phyloP scores from a whole-genome alignment of 805 yeast species.

The Sungouiozyma intestinalis region DNA sequence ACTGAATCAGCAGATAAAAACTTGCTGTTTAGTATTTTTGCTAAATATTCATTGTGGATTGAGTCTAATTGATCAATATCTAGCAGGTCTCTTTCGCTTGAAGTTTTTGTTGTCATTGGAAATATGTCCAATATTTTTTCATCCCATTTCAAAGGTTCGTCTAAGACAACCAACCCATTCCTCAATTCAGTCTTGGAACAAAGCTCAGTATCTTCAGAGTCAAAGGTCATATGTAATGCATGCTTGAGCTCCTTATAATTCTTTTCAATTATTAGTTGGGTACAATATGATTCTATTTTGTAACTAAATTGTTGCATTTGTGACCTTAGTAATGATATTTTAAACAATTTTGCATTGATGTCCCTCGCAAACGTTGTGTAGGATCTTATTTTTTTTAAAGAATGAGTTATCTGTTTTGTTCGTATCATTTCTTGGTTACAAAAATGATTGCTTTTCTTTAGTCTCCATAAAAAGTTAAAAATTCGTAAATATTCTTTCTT shows the following conservation, averaged over 20 bases:
- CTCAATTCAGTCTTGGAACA: conserved; percentile 24
- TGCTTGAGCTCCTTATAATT: conserved; percentile 22
- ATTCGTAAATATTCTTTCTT: conserved; percentile 60
- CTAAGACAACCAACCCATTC: conserved; percentile 19
- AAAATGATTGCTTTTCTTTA: conserved; percentile 50
- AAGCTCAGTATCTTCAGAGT: neutral
- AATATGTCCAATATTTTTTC: conserved; percentile 20
- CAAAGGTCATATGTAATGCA: conserved; percentile 28
- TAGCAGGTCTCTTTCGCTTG: conserved; percentile 1
- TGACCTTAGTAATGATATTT: conserved; percentile 24
- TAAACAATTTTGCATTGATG: conserved; percentile 20
- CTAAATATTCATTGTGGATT: conserved; percentile 28
- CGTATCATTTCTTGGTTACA: conserved; percentile 41
- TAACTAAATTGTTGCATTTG: conserved; percentile 27
- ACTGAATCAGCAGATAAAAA: conserved; percentile 12
- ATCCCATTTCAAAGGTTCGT: conserved; percentile 17
- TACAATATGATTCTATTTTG: conserved; percentile 26
- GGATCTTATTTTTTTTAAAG: conserved; percentile 16
- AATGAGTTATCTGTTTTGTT: conserved; percentile 26
- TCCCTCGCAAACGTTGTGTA: conserved; percentile 22
- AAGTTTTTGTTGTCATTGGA: neutral
- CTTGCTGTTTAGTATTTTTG: conserved; percentile 17
- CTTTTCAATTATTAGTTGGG: conserved; percentile 26
- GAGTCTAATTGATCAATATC: conserved; percentile 42
- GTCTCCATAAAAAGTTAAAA: conserved; percentile 77